Percentiles rank a stretch among this genome's conserved stretches.
phyloP scores from a whole-genome alignment of 2,329 filamentous ascomycete genomes.

The Clonostachys byssicola region DNA sequence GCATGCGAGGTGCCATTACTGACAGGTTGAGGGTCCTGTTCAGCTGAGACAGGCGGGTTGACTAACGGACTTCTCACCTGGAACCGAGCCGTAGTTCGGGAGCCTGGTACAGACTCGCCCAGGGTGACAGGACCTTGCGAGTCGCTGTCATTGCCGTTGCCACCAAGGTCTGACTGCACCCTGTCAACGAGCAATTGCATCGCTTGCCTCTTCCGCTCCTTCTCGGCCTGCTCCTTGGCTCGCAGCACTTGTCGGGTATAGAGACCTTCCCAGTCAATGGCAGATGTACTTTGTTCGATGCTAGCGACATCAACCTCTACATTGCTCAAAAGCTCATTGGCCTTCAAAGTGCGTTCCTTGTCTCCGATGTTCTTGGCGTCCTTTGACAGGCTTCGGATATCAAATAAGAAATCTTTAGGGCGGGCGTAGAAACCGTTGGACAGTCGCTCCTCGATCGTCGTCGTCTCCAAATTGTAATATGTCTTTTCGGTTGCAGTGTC shows the following conservation, averaged over 20 bases:
- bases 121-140: constrained; percentile 54
- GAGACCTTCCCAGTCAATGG: constrained; percentile 77
- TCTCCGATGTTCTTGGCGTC: constrained; percentile 84
- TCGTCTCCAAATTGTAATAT: constrained; percentile 92
- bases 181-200: constrained; percentile 49
- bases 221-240: constrained; percentile 53
- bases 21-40: constrained; percentile 24
- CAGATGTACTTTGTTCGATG: constrained; percentile 63
- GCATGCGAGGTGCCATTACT: constrained; percentile 54
- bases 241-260: constrained; percentile 70
- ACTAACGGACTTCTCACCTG: constrained; percentile 54
- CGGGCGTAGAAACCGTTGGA: constrained; percentile 96
- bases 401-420: constrained; percentile 82
- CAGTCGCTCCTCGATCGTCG: constrained; percentile 90
- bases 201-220: constrained; percentile 58
- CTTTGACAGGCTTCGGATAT: constrained; percentile 79
- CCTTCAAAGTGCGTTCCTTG: constrained; percentile 75
- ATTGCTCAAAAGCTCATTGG: constrained; percentile 87
- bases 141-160: constrained; percentile 45
- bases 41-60: constrained; percentile 46
- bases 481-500: constrained; percentile 77
- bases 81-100: constrained; percentile 46
- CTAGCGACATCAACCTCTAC: constrained; percentile 88
- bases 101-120: constrained; percentile 59
- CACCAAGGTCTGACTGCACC: constrained; percentile 45